Evolutionary conservation across 805 yeast genomes (phyloP), one percentile per base, ranked within the genome.

Genomic region (Blastobotrys attinorum): DNA sequence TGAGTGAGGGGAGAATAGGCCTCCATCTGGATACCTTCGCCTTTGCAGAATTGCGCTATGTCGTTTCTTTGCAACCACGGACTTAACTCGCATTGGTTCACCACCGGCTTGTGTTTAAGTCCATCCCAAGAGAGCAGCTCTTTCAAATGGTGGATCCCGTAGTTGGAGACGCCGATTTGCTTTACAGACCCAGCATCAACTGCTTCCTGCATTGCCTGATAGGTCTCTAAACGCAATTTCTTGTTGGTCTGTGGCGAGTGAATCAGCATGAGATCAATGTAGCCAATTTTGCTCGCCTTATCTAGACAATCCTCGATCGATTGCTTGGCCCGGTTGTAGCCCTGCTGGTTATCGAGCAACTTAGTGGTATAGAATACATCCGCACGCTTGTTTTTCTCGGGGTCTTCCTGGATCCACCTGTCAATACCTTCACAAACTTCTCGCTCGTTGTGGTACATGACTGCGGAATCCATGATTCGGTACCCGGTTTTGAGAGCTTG

Each of bases 1-100:
- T 74, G 74, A 0, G 83, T 79, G 56, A 88, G 71, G 5, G 96
- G 96, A 10, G 90, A 79, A 63, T 75, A 87, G 1, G 94, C 90
- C 61, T 83, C 87, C 7, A 81, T 75, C 2, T 68, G 62, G 25
- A 88, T 73, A 39, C 69, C 77, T 45, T 79, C 63, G n/a, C 68
- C 57, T 23, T 69, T 66, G 60, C 83, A 78, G 61, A 66, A 82
- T 41, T 77, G 74, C 21, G 82, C 77, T 45, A 85, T 68, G 39
- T 79, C 78, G 40, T 70, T 63, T 54, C 83, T 58, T 65, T 82
- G 84, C 55, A 81, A 69, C 89, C 94, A 85, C n/a, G 92, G 95
- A 48, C 85, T 83, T 40, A 85, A 71, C 61, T 85, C 95, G 55
- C 87, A 74, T 59, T 87, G 95, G 60, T 86, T 81, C 31, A 83